A percentile compares a stretch with the other conserved stretches of the same genome.
phyloP scores from a whole-genome alignment of 257 asterid genomes.

The Nicotiana paniculata region DNA sequence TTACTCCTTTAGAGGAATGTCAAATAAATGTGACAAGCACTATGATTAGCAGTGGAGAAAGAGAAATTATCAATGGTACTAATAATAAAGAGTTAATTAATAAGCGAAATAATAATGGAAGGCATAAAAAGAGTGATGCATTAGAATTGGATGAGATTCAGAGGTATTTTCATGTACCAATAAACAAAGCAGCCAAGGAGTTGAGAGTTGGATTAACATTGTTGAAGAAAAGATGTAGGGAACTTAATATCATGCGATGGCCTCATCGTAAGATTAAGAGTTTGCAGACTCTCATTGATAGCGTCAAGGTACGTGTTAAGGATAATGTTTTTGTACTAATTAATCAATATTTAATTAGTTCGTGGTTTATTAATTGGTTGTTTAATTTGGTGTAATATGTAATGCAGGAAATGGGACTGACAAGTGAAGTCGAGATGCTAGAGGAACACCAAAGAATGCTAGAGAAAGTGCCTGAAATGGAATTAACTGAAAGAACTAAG shows the following conservation, averaged over 20 bases:
- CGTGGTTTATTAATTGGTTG: not conserved
- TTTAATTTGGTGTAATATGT: not conserved
- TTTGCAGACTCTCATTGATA: conserved; percentile 64
- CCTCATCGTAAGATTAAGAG: conserved; percentile 92
- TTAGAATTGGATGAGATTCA: conserved; percentile 59
- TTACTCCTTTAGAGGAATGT: not conserved
- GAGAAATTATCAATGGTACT: not conserved
- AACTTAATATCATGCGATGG: conserved; percentile 68
- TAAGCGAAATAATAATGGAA: conserved; percentile 9
- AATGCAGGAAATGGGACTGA: conserved; percentile 65
- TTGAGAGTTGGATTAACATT: conserved; percentile 74
- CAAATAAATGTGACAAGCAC: not conserved
- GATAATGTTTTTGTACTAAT: not conserved
- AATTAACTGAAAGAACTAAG: conserved; percentile 70
- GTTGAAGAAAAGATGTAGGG: conserved; percentile 74
- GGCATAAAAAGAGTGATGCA: conserved; percentile 29
- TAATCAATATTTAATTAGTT: not conserved
- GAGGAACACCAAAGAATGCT: conserved; percentile 73
- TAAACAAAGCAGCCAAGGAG: conserved; percentile 71
- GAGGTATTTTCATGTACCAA: conserved; percentile 63
- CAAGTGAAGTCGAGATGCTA: conserved; percentile 54
- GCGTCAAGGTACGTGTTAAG: conserved; percentile 45
- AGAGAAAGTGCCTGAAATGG: conserved; percentile 63
- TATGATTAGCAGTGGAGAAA: no score
- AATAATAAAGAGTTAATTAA: not conserved